phyloP scores from a whole-genome alignment of 2,329 filamentous ascomycete genomes.

The Fusarium redolens region DNA sequence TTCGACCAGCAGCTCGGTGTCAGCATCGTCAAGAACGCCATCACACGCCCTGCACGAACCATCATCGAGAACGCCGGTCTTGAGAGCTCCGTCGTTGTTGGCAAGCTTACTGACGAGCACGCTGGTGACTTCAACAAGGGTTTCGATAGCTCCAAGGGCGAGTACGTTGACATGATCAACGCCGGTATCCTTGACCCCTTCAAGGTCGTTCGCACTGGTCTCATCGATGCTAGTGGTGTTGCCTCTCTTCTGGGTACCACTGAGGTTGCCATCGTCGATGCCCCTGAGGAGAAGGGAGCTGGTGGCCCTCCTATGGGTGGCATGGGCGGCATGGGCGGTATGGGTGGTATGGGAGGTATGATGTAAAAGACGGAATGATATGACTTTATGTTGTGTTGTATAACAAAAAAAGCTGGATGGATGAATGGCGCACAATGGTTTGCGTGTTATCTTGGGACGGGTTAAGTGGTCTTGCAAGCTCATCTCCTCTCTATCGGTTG shows the following conservation, averaged over 20 bases:
- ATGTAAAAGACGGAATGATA: conserved; percentile 60
- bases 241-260: conserved; percentile 97
- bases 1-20: conserved; percentile 99
- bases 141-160: conserved; percentile 94
- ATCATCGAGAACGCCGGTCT: conserved; percentile 98
- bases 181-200: conserved; percentile 98
- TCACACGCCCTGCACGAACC: conserved; percentile 91
- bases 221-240: conserved; percentile 94
- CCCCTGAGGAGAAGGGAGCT: conserved; percentile 88
- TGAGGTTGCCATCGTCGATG: conserved; percentile 97
- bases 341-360: conserved; percentile 68
- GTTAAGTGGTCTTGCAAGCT: conserved; percentile 49
- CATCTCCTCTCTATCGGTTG: conserved; percentile 51
- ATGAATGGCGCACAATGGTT: conserved; percentile 59
- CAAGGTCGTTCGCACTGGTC: conserved; percentile 98
- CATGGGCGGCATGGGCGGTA: conserved; percentile 73
- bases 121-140: conserved; percentile 96
- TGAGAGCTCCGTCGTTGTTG: conserved; percentile 95
- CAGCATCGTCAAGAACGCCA: conserved; percentile 96
- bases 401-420: conserved; percentile 45
- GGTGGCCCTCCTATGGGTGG: conserved; percentile 70
- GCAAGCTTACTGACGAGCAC: conserved; percentile 97
- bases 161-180: conserved; percentile 98
- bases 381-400: conserved; percentile 44
- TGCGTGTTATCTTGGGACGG: conserved; percentile 58